Evolutionary conservation across 2,329 filamentous ascomycete species (phyloP), one percentile per base, ranked within the genome.

Genomic region (Ceratocystis variospora): DNA sequence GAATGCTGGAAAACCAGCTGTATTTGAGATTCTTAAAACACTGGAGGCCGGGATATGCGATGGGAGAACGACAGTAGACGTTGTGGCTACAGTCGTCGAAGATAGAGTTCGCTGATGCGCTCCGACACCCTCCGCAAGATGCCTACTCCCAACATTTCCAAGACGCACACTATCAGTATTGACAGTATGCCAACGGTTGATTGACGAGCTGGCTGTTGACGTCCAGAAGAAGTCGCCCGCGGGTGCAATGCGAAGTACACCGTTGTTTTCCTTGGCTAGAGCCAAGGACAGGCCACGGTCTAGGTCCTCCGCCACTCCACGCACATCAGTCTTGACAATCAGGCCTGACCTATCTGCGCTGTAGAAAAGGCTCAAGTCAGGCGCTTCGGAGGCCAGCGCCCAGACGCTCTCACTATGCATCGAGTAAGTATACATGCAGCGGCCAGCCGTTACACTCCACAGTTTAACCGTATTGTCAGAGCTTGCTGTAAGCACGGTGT

Each of bases 361-460:
- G 77, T 97, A 97, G 75, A 99, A 97, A 37, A 96, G 83, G 8
- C 87, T 87, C 3, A 99, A 81, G 67, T 88, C 83, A 0, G 92
- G 91, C 71, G 96, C 85, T 65, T 93, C 87, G 0, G 94, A 96
- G 75, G 88, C 96, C 25, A 99, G 80, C 1, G 90, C 95, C 94
- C 94, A 99, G 25, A 99, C 90, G 73, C 92, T 96, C 73, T 96
- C 91, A 73, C 96, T 96, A 77, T 99, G 94, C 94, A 99, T 99
- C 65, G 92, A 96, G 71, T 99, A 83, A 0, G 94, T 99, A 76
- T 96, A 90, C 87, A 97, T 93, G 80, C 94, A 99, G 71, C 94
- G 83, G 66, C 94, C 94, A 25, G 91, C 93, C 10, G 89, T 94
- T 71, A 97, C 87, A 70, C 92, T 96, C 94, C 94, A 99, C 67